Evolutionary conservation across 2,329 filamentous ascomycete genomes (phyloP).

Genomic region (Hymenoscyphus linearis): DNA sequence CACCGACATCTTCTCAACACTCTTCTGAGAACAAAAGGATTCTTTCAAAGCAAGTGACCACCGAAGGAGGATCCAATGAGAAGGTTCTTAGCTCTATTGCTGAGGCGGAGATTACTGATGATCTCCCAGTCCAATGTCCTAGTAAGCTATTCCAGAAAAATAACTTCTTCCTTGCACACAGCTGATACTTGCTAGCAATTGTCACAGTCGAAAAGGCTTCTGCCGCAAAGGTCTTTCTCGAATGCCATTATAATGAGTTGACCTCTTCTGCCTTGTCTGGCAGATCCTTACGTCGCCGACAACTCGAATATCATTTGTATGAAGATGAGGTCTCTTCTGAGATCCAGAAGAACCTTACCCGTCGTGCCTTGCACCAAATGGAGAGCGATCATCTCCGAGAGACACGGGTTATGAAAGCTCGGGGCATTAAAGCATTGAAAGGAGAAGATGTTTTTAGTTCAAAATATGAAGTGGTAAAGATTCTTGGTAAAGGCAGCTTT

Average conservation of each 20-base stretch:
- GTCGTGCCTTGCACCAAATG: conserved; percentile 55
- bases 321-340: conserved; percentile 33
- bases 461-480: conserved; percentile 74
- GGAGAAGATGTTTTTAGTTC: conserved; percentile 47
- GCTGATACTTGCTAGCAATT: conserved; percentile 21
- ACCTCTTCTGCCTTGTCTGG: conserved; percentile 49
- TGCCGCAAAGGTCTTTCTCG: conserved; percentile 79
- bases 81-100: conserved; percentile 26
- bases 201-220: conserved; percentile 71
- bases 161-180: background rate
- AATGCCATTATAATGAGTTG: conserved; percentile 75
- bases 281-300: conserved; percentile 54
- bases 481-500: conserved; percentile 91
- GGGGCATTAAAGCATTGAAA: conserved; percentile 36
- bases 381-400: conserved; percentile 75
- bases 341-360: conserved; percentile 48
- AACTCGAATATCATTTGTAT: conserved; percentile 60
- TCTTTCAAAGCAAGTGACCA: conserved; percentile 12
- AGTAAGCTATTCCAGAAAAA: conserved; percentile 18
- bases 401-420: conserved; percentile 62
- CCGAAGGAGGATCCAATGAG: conserved; percentile 21
- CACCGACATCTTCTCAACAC: conserved; percentile 18
- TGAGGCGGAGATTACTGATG: conserved; percentile 22
- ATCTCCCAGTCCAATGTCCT: conserved; percentile 21
- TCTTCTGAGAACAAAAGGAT: conserved; percentile 29